phyloP scores from a whole-genome alignment of 148 eudicot genomes.

The Chenopodium berlandieri region DNA sequence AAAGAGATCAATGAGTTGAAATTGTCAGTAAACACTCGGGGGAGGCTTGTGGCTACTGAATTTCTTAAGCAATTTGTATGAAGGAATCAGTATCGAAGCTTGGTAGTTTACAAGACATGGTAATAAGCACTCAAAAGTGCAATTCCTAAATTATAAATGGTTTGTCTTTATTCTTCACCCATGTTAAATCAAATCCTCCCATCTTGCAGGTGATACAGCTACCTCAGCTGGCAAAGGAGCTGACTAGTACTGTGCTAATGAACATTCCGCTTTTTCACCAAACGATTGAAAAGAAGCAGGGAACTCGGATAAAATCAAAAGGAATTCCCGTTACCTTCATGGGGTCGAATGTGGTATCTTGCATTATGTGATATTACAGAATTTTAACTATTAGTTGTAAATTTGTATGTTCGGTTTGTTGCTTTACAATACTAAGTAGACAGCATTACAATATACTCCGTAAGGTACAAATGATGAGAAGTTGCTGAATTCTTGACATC shows the following conservation, averaged over 20 bases:
- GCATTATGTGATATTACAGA: neutral
- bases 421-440: neutral
- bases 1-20: constrained; percentile 92
- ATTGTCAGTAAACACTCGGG: constrained; percentile 85
- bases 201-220: neutral
- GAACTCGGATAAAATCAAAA: neutral
- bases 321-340: neutral
- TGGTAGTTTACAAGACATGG: neutral
- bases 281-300: constrained; percentile 2
- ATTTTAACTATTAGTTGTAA: neutral
- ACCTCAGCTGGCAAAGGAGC: neutral
- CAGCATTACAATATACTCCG: neutral
- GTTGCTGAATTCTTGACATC: neutral
- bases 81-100: constrained; percentile 4
- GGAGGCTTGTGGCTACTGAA: constrained; percentile 97
- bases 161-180: neutral
- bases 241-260: neutral
- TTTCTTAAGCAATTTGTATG: constrained; percentile 86
- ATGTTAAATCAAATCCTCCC: neutral
- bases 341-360: neutral
- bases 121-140: neutral
- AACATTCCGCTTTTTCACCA: neutral
- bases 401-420: neutral
- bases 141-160: neutral
- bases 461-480: neutral